phyloP scores from a whole-genome alignment of 495 filamentous ascomycete genomes.

The Aspergillus asperescens region DNA sequence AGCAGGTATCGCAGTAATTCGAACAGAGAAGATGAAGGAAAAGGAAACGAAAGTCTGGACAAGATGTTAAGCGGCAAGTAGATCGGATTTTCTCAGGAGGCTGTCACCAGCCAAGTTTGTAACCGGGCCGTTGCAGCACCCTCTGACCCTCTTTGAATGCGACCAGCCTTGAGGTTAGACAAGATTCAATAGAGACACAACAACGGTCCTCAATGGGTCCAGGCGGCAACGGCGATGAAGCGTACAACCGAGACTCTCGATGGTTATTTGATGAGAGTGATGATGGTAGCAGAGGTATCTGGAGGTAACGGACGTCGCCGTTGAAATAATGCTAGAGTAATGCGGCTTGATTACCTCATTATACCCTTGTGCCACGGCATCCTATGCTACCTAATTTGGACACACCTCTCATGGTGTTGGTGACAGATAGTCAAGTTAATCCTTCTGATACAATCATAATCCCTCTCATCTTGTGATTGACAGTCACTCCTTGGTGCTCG shows the following conservation, averaged over 20 bases:
- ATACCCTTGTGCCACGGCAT: neutral
- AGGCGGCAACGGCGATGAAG: neutral
- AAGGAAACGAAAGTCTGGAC: neutral
- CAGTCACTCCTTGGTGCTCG: neutral
- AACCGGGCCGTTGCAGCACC: constrained; percentile 10
- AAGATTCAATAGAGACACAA: constrained; percentile 6
- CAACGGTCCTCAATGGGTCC: constrained; percentile 7
- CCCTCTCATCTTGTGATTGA: neutral
- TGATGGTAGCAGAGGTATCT: neutral
- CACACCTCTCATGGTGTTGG: neutral
- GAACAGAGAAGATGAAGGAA: neutral
- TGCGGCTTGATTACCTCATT: neutral
- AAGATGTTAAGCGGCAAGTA: neutral
- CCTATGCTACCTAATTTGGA: neutral
- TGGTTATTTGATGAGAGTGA: neutral
- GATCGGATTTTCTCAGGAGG: neutral
- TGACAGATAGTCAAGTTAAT: neutral
- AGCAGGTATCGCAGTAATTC: neutral
- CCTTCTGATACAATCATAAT: neutral
- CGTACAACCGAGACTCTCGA: neutral
- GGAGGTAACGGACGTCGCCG: neutral
- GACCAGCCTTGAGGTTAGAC: constrained; percentile 10
- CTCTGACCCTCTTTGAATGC: constrained; percentile 8
- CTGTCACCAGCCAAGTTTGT: constrained; percentile 8
- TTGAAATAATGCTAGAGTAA: constrained; percentile 2